Evolutionary conservation across 495 filamentous ascomycete genomes (phyloP).

Genomic region (Penicillium crystallinum): DNA sequence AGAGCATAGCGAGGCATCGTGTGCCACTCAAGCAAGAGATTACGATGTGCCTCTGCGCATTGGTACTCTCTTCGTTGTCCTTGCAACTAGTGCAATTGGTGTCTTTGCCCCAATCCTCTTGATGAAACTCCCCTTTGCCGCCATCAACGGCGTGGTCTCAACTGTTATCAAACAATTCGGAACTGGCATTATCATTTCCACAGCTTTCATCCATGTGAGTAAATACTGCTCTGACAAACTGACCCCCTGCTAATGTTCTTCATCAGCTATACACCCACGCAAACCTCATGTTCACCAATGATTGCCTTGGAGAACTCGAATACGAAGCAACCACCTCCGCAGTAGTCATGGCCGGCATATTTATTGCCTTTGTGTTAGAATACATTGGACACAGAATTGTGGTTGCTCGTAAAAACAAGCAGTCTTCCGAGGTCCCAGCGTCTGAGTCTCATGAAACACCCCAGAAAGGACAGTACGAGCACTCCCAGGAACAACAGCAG

Average conservation of each 20-base stretch:
- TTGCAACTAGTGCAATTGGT: constrained; percentile 44
- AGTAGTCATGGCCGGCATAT: constrained; percentile 60
- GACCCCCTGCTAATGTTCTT: constrained; percentile 6
- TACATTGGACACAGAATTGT: constrained; percentile 51
- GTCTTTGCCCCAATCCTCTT: constrained; percentile 41
- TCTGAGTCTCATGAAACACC: not conserved
- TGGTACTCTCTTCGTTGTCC: constrained; percentile 56
- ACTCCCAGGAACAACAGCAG: constrained; percentile 1
- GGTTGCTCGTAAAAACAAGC: constrained; percentile 14
- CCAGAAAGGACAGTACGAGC: constrained; percentile 1
- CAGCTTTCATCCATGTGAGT: constrained; percentile 63
- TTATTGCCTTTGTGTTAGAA: constrained; percentile 58
- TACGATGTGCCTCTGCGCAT: constrained; percentile 58
- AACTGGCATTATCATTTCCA: constrained; percentile 67
- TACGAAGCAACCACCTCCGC: constrained; percentile 60
- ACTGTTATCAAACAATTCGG: constrained; percentile 62
- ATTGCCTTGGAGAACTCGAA: constrained; percentile 54
- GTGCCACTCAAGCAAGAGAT: constrained; percentile 40
- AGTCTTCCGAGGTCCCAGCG: not conserved
- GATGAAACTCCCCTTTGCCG: constrained; percentile 24
- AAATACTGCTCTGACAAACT: not conserved
- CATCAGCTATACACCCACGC: constrained; percentile 59
- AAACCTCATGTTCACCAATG: constrained; percentile 54
- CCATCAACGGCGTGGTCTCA: constrained; percentile 41
- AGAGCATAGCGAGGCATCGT: constrained; percentile 28